Evolutionary conservation across 495 filamentous ascomycete genomes (phyloP).

Genomic region (Aspergillus leporis): DNA sequence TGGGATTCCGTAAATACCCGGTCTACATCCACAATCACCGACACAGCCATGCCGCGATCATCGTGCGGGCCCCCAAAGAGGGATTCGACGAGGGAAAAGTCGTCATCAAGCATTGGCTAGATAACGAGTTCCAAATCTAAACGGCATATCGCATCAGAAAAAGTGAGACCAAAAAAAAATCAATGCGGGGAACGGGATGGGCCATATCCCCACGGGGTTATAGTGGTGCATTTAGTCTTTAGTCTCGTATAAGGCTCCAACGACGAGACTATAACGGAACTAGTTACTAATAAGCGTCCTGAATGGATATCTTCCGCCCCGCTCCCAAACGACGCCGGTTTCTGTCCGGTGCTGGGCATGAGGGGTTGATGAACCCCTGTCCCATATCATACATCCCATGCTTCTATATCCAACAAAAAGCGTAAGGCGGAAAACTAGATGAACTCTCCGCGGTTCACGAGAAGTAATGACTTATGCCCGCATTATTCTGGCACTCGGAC

Average conservation of each 20-base stretch:
- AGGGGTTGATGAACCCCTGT: not conserved
- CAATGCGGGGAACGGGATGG: not conserved
- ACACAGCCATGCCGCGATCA: conserved; percentile 89
- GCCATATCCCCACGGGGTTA: not conserved
- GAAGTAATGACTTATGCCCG: not conserved
- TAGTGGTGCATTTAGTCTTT: not conserved
- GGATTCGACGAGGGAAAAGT: conserved; percentile 73
- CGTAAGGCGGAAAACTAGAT: not conserved
- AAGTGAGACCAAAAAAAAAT: too few species aligned
- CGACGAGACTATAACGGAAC: too few species aligned
- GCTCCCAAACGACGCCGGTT: not conserved
- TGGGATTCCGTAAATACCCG: conserved; percentile 79
- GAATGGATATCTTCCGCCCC: not conserved
- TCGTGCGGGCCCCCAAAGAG: conserved; percentile 65
- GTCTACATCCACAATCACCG: conserved; percentile 80
- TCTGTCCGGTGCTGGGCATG: conserved; percentile 1
- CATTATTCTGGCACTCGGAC: conserved; percentile 7
- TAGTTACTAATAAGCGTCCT: not conserved
- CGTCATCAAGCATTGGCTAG: conserved; percentile 80
- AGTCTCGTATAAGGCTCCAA: not conserved
- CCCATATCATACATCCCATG: not conserved
- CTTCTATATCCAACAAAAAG: too few species aligned
- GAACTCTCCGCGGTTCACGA: not conserved
- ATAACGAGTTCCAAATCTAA: conserved; percentile 70
- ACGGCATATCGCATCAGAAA: not conserved